Evolutionary conservation across 2,329 filamentous ascomycete genomes (phyloP), one percentile per base, ranked within the genome.

Genomic region (Helicocarpus griseus): DNA sequence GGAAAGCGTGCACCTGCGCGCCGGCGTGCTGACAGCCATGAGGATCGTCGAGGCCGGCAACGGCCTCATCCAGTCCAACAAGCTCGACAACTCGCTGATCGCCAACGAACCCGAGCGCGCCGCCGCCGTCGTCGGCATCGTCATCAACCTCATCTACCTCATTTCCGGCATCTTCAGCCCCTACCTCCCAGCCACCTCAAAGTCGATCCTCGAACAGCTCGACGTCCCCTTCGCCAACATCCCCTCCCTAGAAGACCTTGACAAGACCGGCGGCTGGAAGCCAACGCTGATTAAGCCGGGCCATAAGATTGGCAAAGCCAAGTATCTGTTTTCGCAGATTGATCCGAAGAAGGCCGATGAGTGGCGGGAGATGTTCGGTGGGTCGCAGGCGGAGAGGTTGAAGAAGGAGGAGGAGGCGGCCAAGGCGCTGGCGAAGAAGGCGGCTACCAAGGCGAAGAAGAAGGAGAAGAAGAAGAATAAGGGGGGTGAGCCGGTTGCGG

Each of bases 311-410:
- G 87, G 88, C 59, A 85, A 85, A 64, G 82, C 89, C 0, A 79
- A 81, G 57, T 85, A 89, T 74, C 76, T 95, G 29, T 95, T 95
- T 71, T 80, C 80, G n/a, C 80, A 79, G 50, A 95, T 95, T 63
- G 86, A 89, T 57, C 77, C 84, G 8, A 83, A 87, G 68, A 91
- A 90, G 73, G 82, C 86, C 44, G 81, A 85, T 48, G 86, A 91
- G 66, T 95, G 89, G 89, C 82, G 85, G 53, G 80, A 85, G 56
- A 78, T 80, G 59, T 95, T 83, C 60, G 83, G 83, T 48, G 83
- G 83, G 5, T 80, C 77, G 19, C 80, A 83, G 62, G 76, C 77
- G 33, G 76, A 84, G 59, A 82, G 87, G 56, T 74, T 82, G 38
- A 84, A 84, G 62, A 85, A 86, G 61, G 83, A 86, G 58, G 85